Evolutionary conservation across 306 rosid species (phyloP).

Genomic region (Cicer cuneatum): DNA sequence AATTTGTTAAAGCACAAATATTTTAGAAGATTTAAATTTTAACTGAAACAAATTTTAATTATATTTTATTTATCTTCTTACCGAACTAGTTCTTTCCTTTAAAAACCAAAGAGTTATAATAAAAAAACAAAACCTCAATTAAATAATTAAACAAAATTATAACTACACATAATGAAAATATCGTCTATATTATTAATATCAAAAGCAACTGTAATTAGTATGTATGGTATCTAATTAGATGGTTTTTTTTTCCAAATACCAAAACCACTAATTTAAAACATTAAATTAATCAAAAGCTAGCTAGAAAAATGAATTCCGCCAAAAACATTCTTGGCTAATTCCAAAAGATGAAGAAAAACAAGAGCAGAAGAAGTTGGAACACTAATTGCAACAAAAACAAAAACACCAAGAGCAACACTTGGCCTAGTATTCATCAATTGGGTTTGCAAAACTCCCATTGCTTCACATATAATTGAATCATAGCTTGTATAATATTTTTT

Average conservation of each 20-base stretch:
- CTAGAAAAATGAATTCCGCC: slow-evolving; percentile 32
- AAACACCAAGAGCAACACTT: slow-evolving; percentile 49
- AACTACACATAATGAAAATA: too few species aligned
- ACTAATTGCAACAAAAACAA: slow-evolving; percentile 47
- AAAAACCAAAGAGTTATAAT: too few species aligned
- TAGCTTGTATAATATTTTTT: slow-evolving; percentile 57
- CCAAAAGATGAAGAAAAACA: slow-evolving; percentile 31
- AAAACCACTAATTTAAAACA: slow-evolving; percentile 35
- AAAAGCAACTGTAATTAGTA: background rate
- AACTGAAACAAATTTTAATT: too few species aligned
- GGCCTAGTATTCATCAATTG: slow-evolving; percentile 68
- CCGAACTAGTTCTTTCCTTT: too few species aligned
- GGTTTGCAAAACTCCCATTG: slow-evolving; percentile 56
- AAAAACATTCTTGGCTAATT: slow-evolving; percentile 34
- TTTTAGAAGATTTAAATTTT: too few species aligned
- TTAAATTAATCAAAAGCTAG: background rate
- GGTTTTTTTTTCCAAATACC: slow-evolving; percentile 38
- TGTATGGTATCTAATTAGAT: background rate
- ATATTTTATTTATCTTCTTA: too few species aligned
- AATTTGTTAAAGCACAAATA: too few species aligned
- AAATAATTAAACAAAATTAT: too few species aligned
- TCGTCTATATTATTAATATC: too few species aligned
- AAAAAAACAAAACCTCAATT: too few species aligned
- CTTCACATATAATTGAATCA: slow-evolving; percentile 57
- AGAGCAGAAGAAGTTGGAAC: slow-evolving; percentile 48